These are phyloP conservation scores for Ophiostoma quercus DNA, from an alignment of 2,329 filamentous ascomycete species.

Conservation along the genomic window DNA sequence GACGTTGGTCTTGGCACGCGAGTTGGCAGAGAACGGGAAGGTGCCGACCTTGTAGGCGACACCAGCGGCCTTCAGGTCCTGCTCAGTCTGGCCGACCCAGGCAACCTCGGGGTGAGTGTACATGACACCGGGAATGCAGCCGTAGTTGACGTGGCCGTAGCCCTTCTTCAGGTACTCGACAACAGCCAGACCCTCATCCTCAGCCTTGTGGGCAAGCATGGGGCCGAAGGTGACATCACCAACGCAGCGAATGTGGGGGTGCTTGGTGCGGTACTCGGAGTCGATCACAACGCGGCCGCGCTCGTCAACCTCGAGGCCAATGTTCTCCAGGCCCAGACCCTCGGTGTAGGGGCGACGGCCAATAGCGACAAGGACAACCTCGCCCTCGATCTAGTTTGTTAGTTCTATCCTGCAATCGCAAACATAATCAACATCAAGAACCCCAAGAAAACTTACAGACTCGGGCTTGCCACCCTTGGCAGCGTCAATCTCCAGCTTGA, in stretches of 20 bases:
- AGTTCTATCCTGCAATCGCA: neutral
- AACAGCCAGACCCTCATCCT: slow-evolving; percentile 93
- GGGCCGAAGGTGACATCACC: slow-evolving; percentile 95
- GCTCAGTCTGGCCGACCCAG: slow-evolving; percentile 97
- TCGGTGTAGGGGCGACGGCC: slow-evolving; percentile 91
- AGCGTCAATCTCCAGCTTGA: slow-evolving; percentile 82
- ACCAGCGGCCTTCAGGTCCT: slow-evolving; percentile 83
- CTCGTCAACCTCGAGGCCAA: slow-evolving; percentile 87
- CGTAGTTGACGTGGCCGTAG: slow-evolving; percentile 98
- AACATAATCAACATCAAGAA: too few species aligned
- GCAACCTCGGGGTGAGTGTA: slow-evolving; percentile 98
- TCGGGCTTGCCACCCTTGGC: slow-evolving; percentile 96
- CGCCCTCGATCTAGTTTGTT: slow-evolving; percentile 67
- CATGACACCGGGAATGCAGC: slow-evolving; percentile 96
- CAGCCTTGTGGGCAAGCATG: slow-evolving; percentile 99
- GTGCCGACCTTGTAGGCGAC: slow-evolving; percentile 88
- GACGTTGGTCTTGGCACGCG: slow-evolving; percentile 95
- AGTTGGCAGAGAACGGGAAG: slow-evolving; percentile 98
- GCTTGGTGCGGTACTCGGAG: slow-evolving; percentile 96
- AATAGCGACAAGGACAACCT: slow-evolving; percentile 94
- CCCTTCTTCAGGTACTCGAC: slow-evolving; percentile 98
- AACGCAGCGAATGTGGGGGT: slow-evolving; percentile 93
- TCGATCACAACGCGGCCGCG: slow-evolving; percentile 94
- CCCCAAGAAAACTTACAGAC: slow-evolving; percentile 53
- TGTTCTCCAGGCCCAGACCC: slow-evolving; percentile 88